Evolutionary conservation across 2,329 filamentous ascomycete species (phyloP), one percentile per base, ranked within the genome.

Genomic region (Capronia epimyces): DNA sequence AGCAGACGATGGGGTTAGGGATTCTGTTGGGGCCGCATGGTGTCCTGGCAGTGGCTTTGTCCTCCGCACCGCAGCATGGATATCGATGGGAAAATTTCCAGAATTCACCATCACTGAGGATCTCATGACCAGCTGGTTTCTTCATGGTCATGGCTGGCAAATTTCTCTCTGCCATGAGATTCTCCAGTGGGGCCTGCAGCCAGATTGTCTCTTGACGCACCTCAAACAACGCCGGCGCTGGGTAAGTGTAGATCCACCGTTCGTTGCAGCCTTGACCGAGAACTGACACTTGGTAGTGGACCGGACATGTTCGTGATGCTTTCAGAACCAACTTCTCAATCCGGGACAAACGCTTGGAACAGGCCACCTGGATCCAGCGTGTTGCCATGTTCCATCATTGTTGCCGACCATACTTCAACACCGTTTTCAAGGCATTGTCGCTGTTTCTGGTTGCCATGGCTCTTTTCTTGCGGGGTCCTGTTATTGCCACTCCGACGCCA

Each of bases 191-290:
- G 62, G 62, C 3, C 31, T 58, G 18, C 64, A 68, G 15, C 69
- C 69, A 4, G 62, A 64, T 2, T 65, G 66, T 3, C 56, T 69
- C 16, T 55, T 63, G 10, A 65, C 63, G 1, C 67, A 71, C 50
- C 58, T 69, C 15, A 66, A 67, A 9, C 69, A 71, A 53, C 60
- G 65, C n/a, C 64, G 63, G 43, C 59, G 69, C 46, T 71, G 68
- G 68, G 56, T 62, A 46, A 47, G 52, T 43, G 58, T 63, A 46
- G 78, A 77, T 0, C 70, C 80, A 6, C 75, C 81, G 63, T 8
- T 29, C 27, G 13, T 13, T 20, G 34, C n/a, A 27, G 34, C 15
- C n/a, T 10, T 24, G 20, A 9, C 31, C 16, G 37, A 22, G 43
- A 32, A 49, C 49, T 57, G 40, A 57, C 47, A 32, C 16, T 27